Percentiles rank a stretch among this genome's conserved stretches.
These are phyloP conservation scores for Suillus occidentalis DNA, from an alignment of 768 basidiomycete species.

Conservation along the genomic window DNA sequence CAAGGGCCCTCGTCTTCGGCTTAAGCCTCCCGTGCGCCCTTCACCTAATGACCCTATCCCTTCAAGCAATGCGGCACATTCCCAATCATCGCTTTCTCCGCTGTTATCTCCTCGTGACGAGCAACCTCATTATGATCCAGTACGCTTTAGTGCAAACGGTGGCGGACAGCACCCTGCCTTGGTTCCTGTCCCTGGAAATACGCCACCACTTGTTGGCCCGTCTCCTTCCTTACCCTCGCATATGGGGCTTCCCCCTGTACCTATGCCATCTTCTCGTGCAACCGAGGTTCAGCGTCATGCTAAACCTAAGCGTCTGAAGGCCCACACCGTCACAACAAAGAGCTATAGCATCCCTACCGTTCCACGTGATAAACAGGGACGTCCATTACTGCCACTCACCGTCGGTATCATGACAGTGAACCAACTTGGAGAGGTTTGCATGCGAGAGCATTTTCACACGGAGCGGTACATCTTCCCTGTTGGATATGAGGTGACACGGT, in stretches of 20 bases:
- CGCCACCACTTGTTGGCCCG: conserved; percentile 24
- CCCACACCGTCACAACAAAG: conserved; percentile 78
- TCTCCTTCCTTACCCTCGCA: conserved; percentile 18
- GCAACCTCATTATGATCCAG: conserved; percentile 22
- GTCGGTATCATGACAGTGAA: conserved; percentile 88
- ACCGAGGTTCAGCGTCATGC: conserved; percentile 40
- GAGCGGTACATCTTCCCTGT: conserved; percentile 89
- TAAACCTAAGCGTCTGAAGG: conserved; percentile 78
- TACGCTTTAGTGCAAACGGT: conserved; percentile 25
- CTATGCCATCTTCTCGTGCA: conserved; percentile 23
- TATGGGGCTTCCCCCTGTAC: conserved; percentile 15
- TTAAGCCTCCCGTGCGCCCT: conserved; percentile 45
- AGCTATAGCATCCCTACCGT: conserved; percentile 78
- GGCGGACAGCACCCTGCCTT: conserved; percentile 17
- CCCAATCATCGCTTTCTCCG: conserved; percentile 35
- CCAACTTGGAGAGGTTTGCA: conserved; percentile 71
- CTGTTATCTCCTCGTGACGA: conserved; percentile 36
- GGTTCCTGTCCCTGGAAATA: conserved; percentile 15
- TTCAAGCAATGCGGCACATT: conserved; percentile 20
- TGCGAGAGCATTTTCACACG: conserved; percentile 84
- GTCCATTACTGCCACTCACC: conserved; percentile 73
- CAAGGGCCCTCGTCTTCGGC: conserved; percentile 48
- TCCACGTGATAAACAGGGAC: conserved; percentile 68
- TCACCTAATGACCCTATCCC: conserved; percentile 17
- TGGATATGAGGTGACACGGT: conserved; percentile 83